Percentiles rank a stretch among this genome's conserved stretches.
These are phyloP conservation scores for Ustilago hordei DNA, from an alignment of 1,284 basidiomycete species.

Conservation along the genomic window DNA sequence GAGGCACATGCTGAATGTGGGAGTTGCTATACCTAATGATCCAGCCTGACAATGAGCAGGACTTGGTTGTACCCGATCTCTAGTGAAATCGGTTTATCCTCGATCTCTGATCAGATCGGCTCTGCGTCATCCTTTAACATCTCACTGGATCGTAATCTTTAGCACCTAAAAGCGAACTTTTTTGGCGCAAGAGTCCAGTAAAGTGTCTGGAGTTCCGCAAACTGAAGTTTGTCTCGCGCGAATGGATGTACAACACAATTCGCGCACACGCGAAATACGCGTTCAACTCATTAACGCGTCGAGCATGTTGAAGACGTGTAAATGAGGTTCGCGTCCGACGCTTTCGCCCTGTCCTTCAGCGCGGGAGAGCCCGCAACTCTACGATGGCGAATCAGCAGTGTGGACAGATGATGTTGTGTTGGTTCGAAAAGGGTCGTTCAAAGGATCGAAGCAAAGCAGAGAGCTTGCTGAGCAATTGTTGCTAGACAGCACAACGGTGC, in stretches of 20 bases:
- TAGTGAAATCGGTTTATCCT: too few species aligned
- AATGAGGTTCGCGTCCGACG: conserved; percentile 41
- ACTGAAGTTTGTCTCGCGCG: conserved; percentile 4
- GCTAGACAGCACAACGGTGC: too few species aligned
- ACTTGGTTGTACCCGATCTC: too few species aligned
- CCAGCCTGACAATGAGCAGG: too few species aligned
- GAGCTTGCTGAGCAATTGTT: too few species aligned
- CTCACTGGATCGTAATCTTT: too few species aligned
- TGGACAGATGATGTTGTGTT: neutral
- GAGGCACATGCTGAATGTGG: too few species aligned
- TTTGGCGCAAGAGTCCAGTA: neutral
- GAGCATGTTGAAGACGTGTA: conserved; percentile 26
- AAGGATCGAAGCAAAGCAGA: neutral
- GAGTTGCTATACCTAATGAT: too few species aligned
- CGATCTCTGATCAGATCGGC: too few species aligned
- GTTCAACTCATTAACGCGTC: conserved; percentile 41
- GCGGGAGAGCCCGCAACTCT: neutral
- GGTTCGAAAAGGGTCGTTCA: neutral
- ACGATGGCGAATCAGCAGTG: neutral
- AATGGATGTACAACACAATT: neutral
- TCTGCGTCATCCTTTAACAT: too few species aligned
- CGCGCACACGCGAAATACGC: conserved; percentile 1
- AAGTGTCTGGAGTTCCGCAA: neutral
- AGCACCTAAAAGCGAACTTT: neutral
- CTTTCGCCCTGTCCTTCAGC: neutral